Base-by-base conservation (phyloP, 2,329 filamentous ascomycete genomes). In the Xylariaceae sp. region DNA sequence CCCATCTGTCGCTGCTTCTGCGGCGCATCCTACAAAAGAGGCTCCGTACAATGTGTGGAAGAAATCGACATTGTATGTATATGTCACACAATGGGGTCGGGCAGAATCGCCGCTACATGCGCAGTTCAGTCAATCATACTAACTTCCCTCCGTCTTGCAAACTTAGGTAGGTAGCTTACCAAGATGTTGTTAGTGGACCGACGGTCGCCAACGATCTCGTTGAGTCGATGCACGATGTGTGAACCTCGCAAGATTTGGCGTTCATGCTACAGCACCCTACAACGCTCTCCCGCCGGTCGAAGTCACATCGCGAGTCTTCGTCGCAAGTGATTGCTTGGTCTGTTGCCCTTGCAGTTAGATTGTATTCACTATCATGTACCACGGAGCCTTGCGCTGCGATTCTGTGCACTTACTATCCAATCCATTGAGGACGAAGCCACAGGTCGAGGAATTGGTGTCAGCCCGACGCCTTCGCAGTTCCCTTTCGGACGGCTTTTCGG, bases 241-340 rank as follows among this genome's bases (percentile, higher is more conserved):
- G 56, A 27, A 66, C 48, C 42, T 40, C 57, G 47, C 64, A 66
- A 43, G 52, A 42, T 22, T 47, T 53, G 32, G 50, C 52, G 36
- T 61, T 58, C 11, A 40, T 22, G 31, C 49, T 59, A 47, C 64
- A 66, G 44, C 64, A 66, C 39, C 64, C 64, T 19, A 64, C 62
- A 9, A 55, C 57, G 22, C 41, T 40, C 35, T 45, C 43, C 14
- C 11, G 32, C 11, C 40, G 17, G 30, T 61, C 49, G 15, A 61
- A 48, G 22, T 48, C 51, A 38, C 64, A 66, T 39, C 57, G 58
- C 35, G 46, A 54, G 6, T 52, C 52, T 38, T 40, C 45, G 6
- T 38, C 38, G 39, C 64, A 66, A 42, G 41, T 58, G 38, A 62
- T 49, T 9, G 61, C 54, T 14, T 58, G 54, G 17, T 51, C 62